Evolutionary conservation across 805 yeast species (phyloP), one percentile per base, ranked within the genome.

Genomic region (Hanseniaspora thailandica): DNA sequence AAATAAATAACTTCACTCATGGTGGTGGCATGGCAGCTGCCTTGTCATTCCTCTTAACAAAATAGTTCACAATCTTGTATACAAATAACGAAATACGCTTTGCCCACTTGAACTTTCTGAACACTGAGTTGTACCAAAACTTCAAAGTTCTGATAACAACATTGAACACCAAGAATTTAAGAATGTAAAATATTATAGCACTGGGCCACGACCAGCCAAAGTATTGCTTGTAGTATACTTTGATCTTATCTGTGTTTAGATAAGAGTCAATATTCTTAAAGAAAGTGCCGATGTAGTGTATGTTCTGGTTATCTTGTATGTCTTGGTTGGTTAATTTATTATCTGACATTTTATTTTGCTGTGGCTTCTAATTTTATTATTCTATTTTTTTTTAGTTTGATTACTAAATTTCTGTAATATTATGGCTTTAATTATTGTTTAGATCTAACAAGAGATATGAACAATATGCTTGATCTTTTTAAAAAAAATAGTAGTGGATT

Each of bases 181-280:
- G 13, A 4, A 47, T 23, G 10, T 47, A 41, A 15, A 47, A 47
- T 7, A 47, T 20, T 2, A 39, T 47, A n/a, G 31, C 41, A 39
- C 45, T 47, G 2, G 45, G 39, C 52, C 52, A 47, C 6, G 45
- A 30, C 52, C 52, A 47, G 5, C 52, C 52, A 47, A 47, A 47
- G 34, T 30, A 47, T 4, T 31, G 38, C 6, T 36, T 47, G 45
- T 47, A 47, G 39, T 47, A 39, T 7, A 10, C 9, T 17, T 47
- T 41, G 22, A 47, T 22, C 2, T 19, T 39, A n/a, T 47, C 39
- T 6, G 26, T 39, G 39, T 26, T 35, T 9, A 38, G 19, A 12
- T 35, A 38, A 3, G 28, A 30, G 39, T 47, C 35, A 7, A 39
- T n/a, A 17, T 40, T 47, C 13, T 40, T 20, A 19, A 47, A 38